Conservation (phyloP, 2,329 filamentous ascomycete species). For the Microdochium trichocladiopsis region DNA sequence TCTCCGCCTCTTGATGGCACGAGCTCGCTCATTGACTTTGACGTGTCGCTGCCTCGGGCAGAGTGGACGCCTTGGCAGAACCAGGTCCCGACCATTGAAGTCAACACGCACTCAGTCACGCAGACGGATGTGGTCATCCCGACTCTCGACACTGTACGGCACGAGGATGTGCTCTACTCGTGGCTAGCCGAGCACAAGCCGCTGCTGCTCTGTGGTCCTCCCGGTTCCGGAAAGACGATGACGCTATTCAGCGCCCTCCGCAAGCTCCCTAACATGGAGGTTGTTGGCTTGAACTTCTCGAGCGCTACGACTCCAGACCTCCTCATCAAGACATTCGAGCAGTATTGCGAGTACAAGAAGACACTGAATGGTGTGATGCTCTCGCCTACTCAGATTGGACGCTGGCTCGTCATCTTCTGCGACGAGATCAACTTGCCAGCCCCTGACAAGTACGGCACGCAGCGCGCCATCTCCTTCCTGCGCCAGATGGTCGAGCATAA, state of each 20-base stretch:
- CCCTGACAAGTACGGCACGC: conserved; percentile 94
- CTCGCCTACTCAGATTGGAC: conserved; percentile 90
- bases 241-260: conserved; percentile 95
- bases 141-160: conserved; percentile 91
- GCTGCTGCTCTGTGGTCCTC: conserved; percentile 89
- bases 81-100: conserved; percentile 88
- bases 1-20: conserved; percentile 71
- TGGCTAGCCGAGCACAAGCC: conserved; percentile 99
- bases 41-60: conserved; percentile 77
- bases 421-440: conserved; percentile 99
- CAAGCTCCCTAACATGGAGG: conserved; percentile 97
- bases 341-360: conserved; percentile 99
- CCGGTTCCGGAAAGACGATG: conserved; percentile 99
- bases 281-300: conserved; percentile 98
- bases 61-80: conserved; percentile 94
- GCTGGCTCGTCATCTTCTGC: conserved; percentile 98
- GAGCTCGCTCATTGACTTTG: conserved; percentile 90
- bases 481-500: conserved; percentile 98
- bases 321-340: conserved; percentile 97
- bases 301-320: conserved; percentile 97
- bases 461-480: conserved; percentile 94
- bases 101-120: conserved; percentile 96
- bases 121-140: conserved; percentile 98
- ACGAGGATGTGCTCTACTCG: conserved; percentile 98
- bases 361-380: conserved; percentile 93